Percentiles rank a stretch among this genome's conserved stretches.
Conservation (phyloP, 352 stramenopile species). For the Phytophthora quininea region DNA sequence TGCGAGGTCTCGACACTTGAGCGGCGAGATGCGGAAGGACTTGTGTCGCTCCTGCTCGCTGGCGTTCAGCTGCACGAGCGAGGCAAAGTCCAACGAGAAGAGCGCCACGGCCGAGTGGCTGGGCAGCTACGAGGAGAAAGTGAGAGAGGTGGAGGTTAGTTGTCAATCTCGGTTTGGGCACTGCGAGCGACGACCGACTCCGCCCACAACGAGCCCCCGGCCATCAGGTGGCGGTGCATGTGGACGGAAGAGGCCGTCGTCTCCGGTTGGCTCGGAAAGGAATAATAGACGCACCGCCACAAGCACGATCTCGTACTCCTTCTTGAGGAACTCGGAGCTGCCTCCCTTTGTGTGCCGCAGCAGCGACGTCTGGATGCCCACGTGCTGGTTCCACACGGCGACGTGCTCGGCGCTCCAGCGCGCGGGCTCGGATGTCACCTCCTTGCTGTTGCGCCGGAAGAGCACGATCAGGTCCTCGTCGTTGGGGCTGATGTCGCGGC, state of each 20-base stretch:
- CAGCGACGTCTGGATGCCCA: constrained; percentile 80
- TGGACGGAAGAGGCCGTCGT: constrained; percentile 13
- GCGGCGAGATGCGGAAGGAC: constrained; percentile 63
- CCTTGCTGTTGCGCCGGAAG: constrained; percentile 83
- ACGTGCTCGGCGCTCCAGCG: constrained; percentile 72
- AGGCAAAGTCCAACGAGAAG: constrained; percentile 76
- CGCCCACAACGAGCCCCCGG: not conserved
- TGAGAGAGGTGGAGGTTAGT: constrained; percentile 23
- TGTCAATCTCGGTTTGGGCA: not conserved
- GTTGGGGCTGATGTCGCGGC: constrained; percentile 69
- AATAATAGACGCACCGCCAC: constrained; percentile 56
- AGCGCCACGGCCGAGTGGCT: constrained; percentile 82
- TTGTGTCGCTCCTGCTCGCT: constrained; percentile 44
- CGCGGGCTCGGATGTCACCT: constrained; percentile 73
- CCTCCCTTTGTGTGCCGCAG: constrained; percentile 54
- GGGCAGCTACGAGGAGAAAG: constrained; percentile 47
- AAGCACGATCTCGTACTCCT: constrained; percentile 85
- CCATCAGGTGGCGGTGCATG: constrained; percentile 3
- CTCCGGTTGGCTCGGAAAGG: not conserved
- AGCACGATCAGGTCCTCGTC: constrained; percentile 84
- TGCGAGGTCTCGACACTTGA: constrained; percentile 79
- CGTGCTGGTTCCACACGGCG: constrained; percentile 79
- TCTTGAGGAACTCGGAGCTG: constrained; percentile 63
- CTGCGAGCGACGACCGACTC: constrained; percentile 7
- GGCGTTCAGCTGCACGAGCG: constrained; percentile 62